phyloP scores from a whole-genome alignment of 768 basidiomycete genomes.

The Leucocoprinus birnbaumii region DNA sequence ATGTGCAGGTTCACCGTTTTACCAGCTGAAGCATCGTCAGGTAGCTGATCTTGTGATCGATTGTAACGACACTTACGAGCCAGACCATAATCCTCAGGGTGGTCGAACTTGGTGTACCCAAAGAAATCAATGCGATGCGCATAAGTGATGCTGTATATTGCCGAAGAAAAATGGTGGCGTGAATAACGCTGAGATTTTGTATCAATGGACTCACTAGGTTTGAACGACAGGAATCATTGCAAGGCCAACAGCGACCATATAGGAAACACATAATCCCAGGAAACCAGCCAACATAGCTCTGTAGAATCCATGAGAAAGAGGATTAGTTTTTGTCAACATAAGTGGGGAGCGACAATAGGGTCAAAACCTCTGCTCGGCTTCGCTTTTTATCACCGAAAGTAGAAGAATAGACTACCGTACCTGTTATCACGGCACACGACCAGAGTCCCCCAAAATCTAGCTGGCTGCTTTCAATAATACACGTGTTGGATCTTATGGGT shows the following conservation, averaged over 20 bases:
- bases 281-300: neutral
- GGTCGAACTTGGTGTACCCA: conserved; percentile 33
- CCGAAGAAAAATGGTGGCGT: conserved; percentile 5
- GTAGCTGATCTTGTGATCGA: no score
- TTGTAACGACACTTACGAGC: conserved; percentile 30
- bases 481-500: conserved; percentile 10
- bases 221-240: conserved; percentile 37
- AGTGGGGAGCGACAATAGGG: neutral
- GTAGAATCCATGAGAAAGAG: neutral
- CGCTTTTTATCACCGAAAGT: neutral
- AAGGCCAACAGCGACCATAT: conserved; percentile 24
- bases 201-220: conserved; percentile 27
- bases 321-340: conserved; percentile 7
- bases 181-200: neutral
- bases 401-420: no score
- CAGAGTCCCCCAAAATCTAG: conserved; percentile 2
- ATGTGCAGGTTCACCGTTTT: conserved; percentile 60
- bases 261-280: conserved; percentile 16
- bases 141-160: conserved; percentile 34
- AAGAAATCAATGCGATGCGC: conserved; percentile 34
- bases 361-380: no score
- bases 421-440: conserved; percentile 9
- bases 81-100: conserved; percentile 38
- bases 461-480: neutral
- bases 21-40: conserved; percentile 52